Evolutionary conservation across 2,329 filamentous ascomycete genomes (phyloP), one percentile per base, ranked within the genome.

Genomic region (Microdochium paspali): DNA sequence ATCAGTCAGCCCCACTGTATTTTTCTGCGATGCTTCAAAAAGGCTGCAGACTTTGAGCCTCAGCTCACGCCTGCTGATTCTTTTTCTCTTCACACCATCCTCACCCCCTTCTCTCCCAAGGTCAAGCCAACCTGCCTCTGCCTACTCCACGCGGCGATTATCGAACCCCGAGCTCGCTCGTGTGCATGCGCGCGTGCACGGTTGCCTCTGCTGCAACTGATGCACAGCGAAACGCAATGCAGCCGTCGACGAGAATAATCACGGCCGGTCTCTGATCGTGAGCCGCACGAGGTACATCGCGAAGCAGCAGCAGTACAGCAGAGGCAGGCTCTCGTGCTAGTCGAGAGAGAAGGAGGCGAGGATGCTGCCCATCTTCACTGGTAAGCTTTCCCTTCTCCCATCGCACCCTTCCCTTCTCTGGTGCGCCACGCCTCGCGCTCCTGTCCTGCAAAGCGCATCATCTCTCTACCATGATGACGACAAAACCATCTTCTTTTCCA

Each of bases 401-500:
- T 44, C 45, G 32, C 30, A 45, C 50, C 13, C 25, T 35, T 47
- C 42, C 44, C n/a, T 35, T 48, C 44, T 45, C 46, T 46, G 48
- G 46, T 24, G 28, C 39, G 28, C 25, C 25, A 46, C 30, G 13
- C 23, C n/a, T 28, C 44, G 12, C 10, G 35, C 18, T n/a, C 21
- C 40, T 24, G 10, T 9, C 10, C 10, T 6, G 31, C n/a, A 35
- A 35, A n/a, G 18, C 31, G 10, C 35, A 20, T 21, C 35, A 43
- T 46, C 44, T 54, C 53, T 65, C 67, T 69, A n/a, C 71, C 58
- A 77, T 82, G 85, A 89, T 90, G 86, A 90, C 79, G 87, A 74
- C 70, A 66, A 64, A 63, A 71, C 69, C 74, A 73, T 85, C 85
- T 90, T 90, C 85, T 88, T 90, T 89, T 86, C 84, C 84, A n/a